phyloP scores from a whole-genome alignment of 2,329 filamentous ascomycete genomes.

The Huntiella moniliformis region DNA sequence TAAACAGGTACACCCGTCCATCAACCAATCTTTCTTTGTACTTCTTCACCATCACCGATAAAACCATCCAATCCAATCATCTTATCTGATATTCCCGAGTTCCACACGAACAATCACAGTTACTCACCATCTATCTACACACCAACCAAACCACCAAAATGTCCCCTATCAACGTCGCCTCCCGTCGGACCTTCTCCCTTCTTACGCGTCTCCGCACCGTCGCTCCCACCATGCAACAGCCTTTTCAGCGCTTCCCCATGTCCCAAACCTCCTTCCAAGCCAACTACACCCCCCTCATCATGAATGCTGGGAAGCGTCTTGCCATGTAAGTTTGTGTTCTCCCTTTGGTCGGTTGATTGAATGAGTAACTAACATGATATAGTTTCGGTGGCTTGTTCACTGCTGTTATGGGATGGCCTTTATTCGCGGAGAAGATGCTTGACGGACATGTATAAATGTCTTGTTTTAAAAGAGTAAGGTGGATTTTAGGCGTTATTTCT shows the following conservation, averaged over 20 bases:
- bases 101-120: neutral
- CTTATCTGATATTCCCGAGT: neutral
- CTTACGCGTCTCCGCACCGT: conserved; percentile 17
- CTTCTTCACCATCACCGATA: neutral
- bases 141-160: neutral
- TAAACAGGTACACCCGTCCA: neutral
- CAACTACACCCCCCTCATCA: conserved; percentile 18
- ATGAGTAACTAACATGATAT: neutral
- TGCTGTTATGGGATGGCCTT: conserved; percentile 21
- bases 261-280: conserved; percentile 16
- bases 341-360: neutral
- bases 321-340: neutral
- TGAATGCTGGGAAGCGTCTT: neutral
- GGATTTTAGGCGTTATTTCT: too few relatives aligned
- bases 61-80: neutral
- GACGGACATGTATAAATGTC: conserved; percentile 17
- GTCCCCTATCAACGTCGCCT: conserved; percentile 9
- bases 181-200: conserved; percentile 20
- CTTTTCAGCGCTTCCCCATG: conserved; percentile 19
- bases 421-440: conserved; percentile 15
- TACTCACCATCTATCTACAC: neutral
- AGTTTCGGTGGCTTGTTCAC: conserved; percentile 21
- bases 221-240: conserved; percentile 20
- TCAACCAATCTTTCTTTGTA: neutral
- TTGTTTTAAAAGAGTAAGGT: too few relatives aligned